Evolutionary conservation across 176 grass and related monocot genomes (phyloP), one percentile per base, ranked within the genome.

Genomic region (Musa troglodytarum): DNA sequence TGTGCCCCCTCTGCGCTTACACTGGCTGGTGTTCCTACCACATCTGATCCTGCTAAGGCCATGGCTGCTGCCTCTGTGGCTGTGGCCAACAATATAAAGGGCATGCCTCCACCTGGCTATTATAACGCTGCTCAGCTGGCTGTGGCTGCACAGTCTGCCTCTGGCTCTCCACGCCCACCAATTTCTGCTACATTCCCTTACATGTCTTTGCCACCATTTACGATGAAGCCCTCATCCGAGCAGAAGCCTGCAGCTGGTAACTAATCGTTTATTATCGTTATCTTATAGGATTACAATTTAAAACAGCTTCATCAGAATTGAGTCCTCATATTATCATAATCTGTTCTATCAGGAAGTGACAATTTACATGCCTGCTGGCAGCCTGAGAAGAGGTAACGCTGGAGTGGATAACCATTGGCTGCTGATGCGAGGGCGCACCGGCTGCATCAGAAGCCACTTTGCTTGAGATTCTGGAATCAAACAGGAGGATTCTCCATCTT

Each of bases 231-330:
- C 8, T 62, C 80, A 8, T 78, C 74, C 26, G 91, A 99, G 63
- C 86, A 92, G 78, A 94, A 94, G 76, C 91, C 95, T 81, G 34
- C 34, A 43, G 34, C 34, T 43, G 95, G 95, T 91, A 99, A 85
- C 52, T 9, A 2, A 72, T 34, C 55, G 17, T 54, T 23, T 68
- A 1, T 4, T 70, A 14, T 13, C 13, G 22, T 20, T 17, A 11
- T 55, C n/a, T 16, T 72, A 26, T 26, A 34, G 13, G 43, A 8
- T 43, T 43, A 13, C 7, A n/a, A 7, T 50, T 51, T 10, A 74
- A 25, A 56, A 8, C 22, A 74, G 12, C 53, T 13, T 56, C 2
- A 29, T 16, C 1, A 57, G 50, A 26, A 9, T 43, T 11, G 52
- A 14, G 29, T 8, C 19, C 24, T 43, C 13, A 74, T 74, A 28